Evolutionary conservation across 495 filamentous ascomycete genomes (phyloP).

Genomic region (Annulohypoxylon maeteangense): DNA sequence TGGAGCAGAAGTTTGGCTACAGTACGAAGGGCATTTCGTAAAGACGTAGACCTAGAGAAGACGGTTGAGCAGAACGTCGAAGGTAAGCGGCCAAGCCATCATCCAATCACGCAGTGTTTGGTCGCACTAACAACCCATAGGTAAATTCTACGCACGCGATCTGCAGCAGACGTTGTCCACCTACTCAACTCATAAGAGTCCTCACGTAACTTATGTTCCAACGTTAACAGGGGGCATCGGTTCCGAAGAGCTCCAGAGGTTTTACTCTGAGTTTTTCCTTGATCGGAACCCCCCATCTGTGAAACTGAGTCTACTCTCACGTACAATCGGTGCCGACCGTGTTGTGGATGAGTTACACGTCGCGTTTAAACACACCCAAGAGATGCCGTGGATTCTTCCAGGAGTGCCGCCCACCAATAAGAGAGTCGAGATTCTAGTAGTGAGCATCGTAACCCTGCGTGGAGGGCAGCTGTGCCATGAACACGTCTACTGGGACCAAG

Average conservation of each 20-base stretch:
- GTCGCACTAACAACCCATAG: slow-evolving; percentile 25
- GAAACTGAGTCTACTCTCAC: slow-evolving; percentile 70
- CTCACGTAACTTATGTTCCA: slow-evolving; percentile 62
- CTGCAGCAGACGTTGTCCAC: slow-evolving; percentile 62
- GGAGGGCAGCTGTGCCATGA: slow-evolving; percentile 73
- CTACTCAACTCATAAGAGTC: slow-evolving; percentile 60
- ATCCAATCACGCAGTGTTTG: background rate
- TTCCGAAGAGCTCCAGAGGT: slow-evolving; percentile 68
- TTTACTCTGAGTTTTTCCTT: slow-evolving; percentile 76
- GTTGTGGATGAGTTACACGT: slow-evolving; percentile 58
- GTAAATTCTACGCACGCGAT: slow-evolving; percentile 61
- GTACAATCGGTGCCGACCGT: slow-evolving; percentile 63
- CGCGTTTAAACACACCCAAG: slow-evolving; percentile 71
- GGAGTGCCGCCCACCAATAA: slow-evolving; percentile 70
- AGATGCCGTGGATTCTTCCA: slow-evolving; percentile 79
- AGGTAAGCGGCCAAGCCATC: slow-evolving; percentile 44
- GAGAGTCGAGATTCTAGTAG: slow-evolving; percentile 44
- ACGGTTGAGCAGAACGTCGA: slow-evolving; percentile 70
- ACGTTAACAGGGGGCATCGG: slow-evolving; percentile 73
- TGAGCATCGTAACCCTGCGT: slow-evolving; percentile 64
- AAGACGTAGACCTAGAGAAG: slow-evolving; percentile 68
- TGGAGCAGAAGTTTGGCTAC: slow-evolving; percentile 60
- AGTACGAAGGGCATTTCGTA: slow-evolving; percentile 65
- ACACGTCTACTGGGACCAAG: slow-evolving; percentile 84
- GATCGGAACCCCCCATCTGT: slow-evolving; percentile 68